Evolutionary conservation across 1,284 basidiomycete genomes (phyloP).

Genomic region (Papiliotrema flavescens): DNA sequence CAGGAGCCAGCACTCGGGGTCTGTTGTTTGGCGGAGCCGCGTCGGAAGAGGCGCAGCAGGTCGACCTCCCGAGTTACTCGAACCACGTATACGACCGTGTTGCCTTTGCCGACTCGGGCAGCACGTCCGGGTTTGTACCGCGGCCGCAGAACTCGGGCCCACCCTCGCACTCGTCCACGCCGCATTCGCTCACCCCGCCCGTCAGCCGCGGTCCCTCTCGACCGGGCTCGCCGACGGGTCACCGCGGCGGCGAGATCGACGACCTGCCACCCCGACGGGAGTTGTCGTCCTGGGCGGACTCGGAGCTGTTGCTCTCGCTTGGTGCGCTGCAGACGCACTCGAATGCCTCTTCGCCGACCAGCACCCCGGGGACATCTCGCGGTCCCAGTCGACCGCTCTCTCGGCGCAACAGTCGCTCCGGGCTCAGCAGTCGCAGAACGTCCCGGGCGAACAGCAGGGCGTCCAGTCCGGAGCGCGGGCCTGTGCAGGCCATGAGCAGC

Average conservation of each 20-base stretch:
- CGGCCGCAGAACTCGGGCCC: conserved; percentile 21
- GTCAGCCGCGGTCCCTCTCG: conserved; percentile 41
- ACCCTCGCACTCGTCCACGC: conserved; percentile 15
- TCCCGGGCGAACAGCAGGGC: conserved; percentile 53
- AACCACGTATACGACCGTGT: conserved; percentile 86
- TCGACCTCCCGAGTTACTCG: conserved; percentile 77
- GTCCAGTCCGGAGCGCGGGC: conserved; percentile 43
- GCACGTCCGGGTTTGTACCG: conserved; percentile 24
- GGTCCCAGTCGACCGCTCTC: conserved; percentile 36
- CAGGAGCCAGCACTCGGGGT: conserved; percentile 68
- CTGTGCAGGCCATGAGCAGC: too few species aligned
- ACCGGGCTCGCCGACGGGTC: conserved; percentile 36
- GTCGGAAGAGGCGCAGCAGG: conserved; percentile 57
- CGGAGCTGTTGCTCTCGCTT: conserved; percentile 69
- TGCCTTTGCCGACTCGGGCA: conserved; percentile 66
- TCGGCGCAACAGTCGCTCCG: conserved; percentile 35
- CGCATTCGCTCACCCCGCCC: conserved; percentile 31
- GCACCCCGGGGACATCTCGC: conserved; percentile 44
- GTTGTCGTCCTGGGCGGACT: conserved; percentile 72
- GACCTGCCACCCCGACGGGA: conserved; percentile 49
- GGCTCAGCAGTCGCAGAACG: conserved; percentile 41
- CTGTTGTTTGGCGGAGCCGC: conserved; percentile 57
- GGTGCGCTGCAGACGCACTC: conserved; percentile 44
- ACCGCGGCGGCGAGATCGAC: conserved; percentile 10
- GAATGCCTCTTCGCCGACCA: conserved; percentile 29